These are phyloP conservation scores for Antrodiella citrinella DNA, from an alignment of 768 basidiomycete species.

Conservation along the genomic window DNA sequence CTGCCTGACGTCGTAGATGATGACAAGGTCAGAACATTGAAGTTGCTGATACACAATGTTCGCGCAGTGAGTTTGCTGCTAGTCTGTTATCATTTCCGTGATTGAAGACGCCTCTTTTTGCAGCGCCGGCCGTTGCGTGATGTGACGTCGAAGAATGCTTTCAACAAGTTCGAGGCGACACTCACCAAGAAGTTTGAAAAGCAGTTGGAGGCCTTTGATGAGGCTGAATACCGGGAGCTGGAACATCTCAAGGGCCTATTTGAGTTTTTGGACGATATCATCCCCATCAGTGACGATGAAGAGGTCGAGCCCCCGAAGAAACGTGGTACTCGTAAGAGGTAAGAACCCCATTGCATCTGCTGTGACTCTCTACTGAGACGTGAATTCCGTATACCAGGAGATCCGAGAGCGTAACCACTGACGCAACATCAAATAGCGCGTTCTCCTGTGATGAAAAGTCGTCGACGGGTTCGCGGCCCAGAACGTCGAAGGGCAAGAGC, in stretches of 20 bases:
- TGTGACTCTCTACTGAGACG: not conserved
- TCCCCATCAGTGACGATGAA: slow-evolving; percentile 60
- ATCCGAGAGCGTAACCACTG: slow-evolving; percentile 50
- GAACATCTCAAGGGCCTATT: slow-evolving; percentile 58
- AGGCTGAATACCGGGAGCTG: slow-evolving; percentile 61
- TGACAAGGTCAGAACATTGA: slow-evolving; percentile 53
- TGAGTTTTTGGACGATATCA: slow-evolving; percentile 62
- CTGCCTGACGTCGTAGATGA: slow-evolving; percentile 68
- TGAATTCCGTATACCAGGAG: slow-evolving; percentile 30
- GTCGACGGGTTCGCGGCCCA: not conserved
- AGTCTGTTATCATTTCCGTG: not conserved
- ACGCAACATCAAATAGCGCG: slow-evolving; percentile 29
- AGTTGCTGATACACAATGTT: slow-evolving; percentile 54
- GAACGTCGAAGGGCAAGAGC: slow-evolving; percentile 15
- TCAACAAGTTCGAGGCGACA: slow-evolving; percentile 58
- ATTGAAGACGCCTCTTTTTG: slow-evolving; percentile 5
- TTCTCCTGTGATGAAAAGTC: slow-evolving; percentile 15
- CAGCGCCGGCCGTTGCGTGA: slow-evolving; percentile 57
- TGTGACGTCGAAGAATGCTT: slow-evolving; percentile 54
- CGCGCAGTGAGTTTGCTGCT: slow-evolving; percentile 35
- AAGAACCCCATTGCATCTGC: slow-evolving; percentile 19
- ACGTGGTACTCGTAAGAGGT: slow-evolving; percentile 41
- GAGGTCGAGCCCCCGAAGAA: slow-evolving; percentile 30
- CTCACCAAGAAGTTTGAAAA: slow-evolving; percentile 67
- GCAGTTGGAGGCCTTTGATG: slow-evolving; percentile 63